Evolutionary conservation across 257 asterid species (phyloP).

Genomic region (Leonotis leonurus): DNA sequence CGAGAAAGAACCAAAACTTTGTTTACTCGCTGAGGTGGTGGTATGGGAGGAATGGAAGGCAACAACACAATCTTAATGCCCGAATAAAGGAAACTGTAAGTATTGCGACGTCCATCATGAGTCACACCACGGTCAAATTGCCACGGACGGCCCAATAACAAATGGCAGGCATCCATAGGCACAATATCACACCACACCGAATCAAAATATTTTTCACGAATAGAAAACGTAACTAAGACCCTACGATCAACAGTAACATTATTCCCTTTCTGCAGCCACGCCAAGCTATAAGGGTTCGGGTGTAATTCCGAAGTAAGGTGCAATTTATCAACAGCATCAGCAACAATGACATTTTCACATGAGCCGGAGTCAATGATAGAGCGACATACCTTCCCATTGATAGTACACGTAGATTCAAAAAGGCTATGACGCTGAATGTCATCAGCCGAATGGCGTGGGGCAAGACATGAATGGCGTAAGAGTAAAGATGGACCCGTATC

Average conservation of each 20-base stretch:
- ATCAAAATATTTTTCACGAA: background rate
- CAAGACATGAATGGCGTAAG: background rate
- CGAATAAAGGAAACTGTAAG: too few species aligned
- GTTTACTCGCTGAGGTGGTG: too few species aligned
- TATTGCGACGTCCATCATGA: too few species aligned
- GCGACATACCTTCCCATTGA: background rate
- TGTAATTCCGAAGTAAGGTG: background rate
- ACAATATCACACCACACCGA: background rate
- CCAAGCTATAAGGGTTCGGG: background rate
- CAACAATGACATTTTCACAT: background rate
- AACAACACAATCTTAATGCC: too few species aligned
- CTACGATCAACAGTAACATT: background rate
- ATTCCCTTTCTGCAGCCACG: background rate
- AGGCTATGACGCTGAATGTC: background rate
- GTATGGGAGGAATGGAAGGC: too few species aligned
- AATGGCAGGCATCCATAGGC: background rate
- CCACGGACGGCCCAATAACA: background rate
- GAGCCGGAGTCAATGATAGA: background rate
- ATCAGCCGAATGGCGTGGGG: background rate
- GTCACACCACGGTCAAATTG: background rate
- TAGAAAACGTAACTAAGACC: background rate
- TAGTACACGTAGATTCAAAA: background rate
- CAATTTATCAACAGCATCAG: background rate
- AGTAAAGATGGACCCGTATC: background rate
- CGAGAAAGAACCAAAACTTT: too few species aligned